These are phyloP conservation scores for Pythium dissotocum DNA, from an alignment of 352 stramenopile genomes.

Conservation along the genomic window DNA sequence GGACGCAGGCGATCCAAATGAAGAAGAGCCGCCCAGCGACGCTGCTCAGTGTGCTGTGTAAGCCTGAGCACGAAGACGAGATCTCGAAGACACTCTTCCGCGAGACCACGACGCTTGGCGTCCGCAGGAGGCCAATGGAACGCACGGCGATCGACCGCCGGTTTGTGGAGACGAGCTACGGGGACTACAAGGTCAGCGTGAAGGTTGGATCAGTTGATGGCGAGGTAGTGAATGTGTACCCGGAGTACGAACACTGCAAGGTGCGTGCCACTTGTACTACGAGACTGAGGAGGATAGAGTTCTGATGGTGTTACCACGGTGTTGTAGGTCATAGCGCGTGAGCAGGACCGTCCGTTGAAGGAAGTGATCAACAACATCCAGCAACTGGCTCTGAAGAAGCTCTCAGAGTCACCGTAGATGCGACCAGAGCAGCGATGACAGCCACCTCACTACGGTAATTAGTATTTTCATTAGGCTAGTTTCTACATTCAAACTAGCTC, in stretches of 20 bases:
- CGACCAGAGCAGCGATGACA: neutral
- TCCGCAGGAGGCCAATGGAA: slow-evolving; percentile 72
- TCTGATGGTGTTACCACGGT: neutral
- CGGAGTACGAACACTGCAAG: slow-evolving; percentile 87
- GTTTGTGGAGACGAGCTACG: slow-evolving; percentile 48
- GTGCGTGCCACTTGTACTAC: slow-evolving; percentile 15
- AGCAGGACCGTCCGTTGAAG: slow-evolving; percentile 38
- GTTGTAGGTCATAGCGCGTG: slow-evolving; percentile 11
- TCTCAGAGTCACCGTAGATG: slow-evolving; percentile 9
- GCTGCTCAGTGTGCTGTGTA: slow-evolving; percentile 84
- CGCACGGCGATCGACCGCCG: slow-evolving; percentile 53
- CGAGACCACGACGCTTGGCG: slow-evolving; percentile 89
- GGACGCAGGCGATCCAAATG: slow-evolving; percentile 89
- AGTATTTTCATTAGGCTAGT: no score
- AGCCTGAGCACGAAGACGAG: slow-evolving; percentile 45
- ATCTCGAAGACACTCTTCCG: slow-evolving; percentile 70
- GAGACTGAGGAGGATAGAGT: neutral
- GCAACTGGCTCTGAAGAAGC: slow-evolving; percentile 33
- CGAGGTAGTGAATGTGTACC: slow-evolving; percentile 68
- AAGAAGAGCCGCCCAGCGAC: slow-evolving; percentile 88
- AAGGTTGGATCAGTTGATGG: slow-evolving; percentile 61
- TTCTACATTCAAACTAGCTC: no score
- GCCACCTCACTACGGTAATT: no score
- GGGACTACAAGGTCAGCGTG: slow-evolving; percentile 47
- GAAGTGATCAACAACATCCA: slow-evolving; percentile 65